Conservation (phyloP, 129 eudicot species). For the Flaveria linearis region DNA sequence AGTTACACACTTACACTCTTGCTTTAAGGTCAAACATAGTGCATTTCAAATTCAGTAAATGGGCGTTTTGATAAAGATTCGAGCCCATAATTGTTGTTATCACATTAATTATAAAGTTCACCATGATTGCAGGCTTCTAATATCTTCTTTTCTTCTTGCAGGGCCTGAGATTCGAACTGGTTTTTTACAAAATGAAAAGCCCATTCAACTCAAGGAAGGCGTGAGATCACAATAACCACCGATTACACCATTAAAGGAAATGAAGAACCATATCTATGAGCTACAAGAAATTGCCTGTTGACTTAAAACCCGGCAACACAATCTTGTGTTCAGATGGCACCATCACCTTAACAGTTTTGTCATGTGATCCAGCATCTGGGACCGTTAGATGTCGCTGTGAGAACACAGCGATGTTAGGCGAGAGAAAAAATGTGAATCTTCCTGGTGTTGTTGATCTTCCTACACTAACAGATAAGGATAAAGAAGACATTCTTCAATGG, state of each 20-base stretch:
- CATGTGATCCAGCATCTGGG: conserved; percentile 69
- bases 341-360: conserved; percentile 68
- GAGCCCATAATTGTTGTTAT: not conserved
- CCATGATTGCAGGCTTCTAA: not conserved
- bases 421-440: conserved; percentile 82
- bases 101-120: not conserved
- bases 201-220: conserved; percentile 80
- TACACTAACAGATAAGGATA: conserved; percentile 76
- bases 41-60: not conserved
- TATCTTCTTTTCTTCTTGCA: conserved; percentile 24
- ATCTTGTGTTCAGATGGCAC: conserved; percentile 96
- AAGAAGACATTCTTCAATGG: conserved; percentile 77
- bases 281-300: conserved; percentile 77
- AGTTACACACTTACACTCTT: not conserved
- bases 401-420: conserved; percentile 85
- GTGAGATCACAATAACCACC: conserved; percentile 73
- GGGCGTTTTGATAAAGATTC: not conserved
- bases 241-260: conserved; percentile 84
- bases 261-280: conserved; percentile 78
- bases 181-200: conserved; percentile 70
- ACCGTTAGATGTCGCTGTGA: conserved; percentile 87
- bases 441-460: conserved; percentile 93
- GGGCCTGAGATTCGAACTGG: conserved; percentile 99
- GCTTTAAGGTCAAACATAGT: not conserved
- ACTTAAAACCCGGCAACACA: conserved; percentile 80